Conservation (phyloP, 495 filamentous ascomycete species). For the Physcia stellaris region DNA sequence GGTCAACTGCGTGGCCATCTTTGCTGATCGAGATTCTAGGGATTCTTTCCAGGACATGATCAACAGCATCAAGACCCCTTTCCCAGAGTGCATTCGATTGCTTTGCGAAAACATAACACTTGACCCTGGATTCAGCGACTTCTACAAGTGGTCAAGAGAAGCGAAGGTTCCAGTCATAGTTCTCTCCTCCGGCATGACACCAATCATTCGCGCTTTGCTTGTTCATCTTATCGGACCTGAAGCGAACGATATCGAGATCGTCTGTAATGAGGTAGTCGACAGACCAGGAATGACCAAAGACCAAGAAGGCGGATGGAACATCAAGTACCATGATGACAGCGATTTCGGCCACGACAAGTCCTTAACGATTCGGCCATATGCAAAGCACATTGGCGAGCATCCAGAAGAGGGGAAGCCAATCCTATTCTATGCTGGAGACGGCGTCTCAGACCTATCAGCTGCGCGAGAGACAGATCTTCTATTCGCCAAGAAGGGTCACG, state of each 20-base stretch:
- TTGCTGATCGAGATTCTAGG: conserved; percentile 20
- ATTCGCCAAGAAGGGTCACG: conserved; percentile 81
- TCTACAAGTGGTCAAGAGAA: conserved; percentile 64
- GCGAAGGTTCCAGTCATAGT: conserved; percentile 88
- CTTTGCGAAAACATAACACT: conserved; percentile 73
- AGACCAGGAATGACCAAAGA: conserved; percentile 61
- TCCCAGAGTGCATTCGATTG: conserved; percentile 60
- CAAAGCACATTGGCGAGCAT: conserved; percentile 33
- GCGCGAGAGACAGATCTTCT: conserved; percentile 78
- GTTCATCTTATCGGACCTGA: conserved; percentile 62
- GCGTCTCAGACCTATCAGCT: conserved; percentile 77
- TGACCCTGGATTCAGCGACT: conserved; percentile 73
- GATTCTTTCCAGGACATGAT: conserved; percentile 14
- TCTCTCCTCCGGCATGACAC: conserved; percentile 79
- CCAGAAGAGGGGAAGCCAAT: conserved; percentile 53
- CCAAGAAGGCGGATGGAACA: conserved; percentile 68
- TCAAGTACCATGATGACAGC: conserved; percentile 78
- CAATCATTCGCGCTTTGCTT: conserved; percentile 75
- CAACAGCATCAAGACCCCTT: conserved; percentile 62
- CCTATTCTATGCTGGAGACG: conserved; percentile 83
- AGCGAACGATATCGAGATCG: conserved; percentile 62
- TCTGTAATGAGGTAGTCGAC: conserved; percentile 65
- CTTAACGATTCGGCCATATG: conserved; percentile 71
- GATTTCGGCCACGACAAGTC: conserved; percentile 91
- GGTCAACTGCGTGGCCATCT: not conserved